Conservation (phyloP, 2,329 filamentous ascomycete genomes). For the Trichoderma brevicompactum region DNA sequence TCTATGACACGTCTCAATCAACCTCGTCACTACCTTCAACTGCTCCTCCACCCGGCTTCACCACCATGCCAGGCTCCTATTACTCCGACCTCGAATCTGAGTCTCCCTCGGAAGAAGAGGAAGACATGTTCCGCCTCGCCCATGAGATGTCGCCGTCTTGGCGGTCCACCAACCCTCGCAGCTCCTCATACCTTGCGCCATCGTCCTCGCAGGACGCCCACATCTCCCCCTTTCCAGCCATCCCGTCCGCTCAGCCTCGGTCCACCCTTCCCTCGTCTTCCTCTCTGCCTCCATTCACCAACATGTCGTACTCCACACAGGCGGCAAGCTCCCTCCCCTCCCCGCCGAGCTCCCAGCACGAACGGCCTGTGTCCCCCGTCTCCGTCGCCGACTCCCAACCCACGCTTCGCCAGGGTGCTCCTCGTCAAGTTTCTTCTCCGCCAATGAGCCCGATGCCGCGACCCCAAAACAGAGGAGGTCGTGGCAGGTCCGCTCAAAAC, state of each 20-base stretch:
- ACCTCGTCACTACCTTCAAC: constrained; percentile 13
- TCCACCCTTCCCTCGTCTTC: constrained; percentile 1
- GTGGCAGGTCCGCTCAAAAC: background rate
- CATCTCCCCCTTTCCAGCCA: constrained; percentile 26
- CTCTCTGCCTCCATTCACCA: constrained; percentile 18
- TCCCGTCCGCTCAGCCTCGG: constrained; percentile 26
- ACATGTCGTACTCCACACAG: constrained; percentile 9
- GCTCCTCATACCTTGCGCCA: background rate
- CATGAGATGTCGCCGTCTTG: background rate
- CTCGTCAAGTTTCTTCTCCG: background rate
- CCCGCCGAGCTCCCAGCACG: constrained; percentile 31
- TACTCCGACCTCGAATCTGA: background rate
- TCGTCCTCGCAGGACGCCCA: background rate
- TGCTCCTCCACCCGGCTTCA: background rate
- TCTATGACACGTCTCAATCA: background rate
- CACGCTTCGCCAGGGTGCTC: constrained; percentile 15
- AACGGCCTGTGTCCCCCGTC: constrained; percentile 7
- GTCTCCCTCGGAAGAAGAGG: constrained; percentile 21
- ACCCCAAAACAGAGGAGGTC: background rate
- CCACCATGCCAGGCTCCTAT: constrained; percentile 9
- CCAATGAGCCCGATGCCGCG: constrained; percentile 25
- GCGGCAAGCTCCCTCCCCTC: constrained; percentile 33
- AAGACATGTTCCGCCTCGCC: constrained; percentile 21
- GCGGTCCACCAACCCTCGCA: constrained; percentile 1
- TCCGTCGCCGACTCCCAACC: constrained; percentile 28